Percentiles rank a stretch among this genome's conserved stretches.
Conservation (phyloP, 352 stramenopile species). For the Globisporangium heterothallicum region DNA sequence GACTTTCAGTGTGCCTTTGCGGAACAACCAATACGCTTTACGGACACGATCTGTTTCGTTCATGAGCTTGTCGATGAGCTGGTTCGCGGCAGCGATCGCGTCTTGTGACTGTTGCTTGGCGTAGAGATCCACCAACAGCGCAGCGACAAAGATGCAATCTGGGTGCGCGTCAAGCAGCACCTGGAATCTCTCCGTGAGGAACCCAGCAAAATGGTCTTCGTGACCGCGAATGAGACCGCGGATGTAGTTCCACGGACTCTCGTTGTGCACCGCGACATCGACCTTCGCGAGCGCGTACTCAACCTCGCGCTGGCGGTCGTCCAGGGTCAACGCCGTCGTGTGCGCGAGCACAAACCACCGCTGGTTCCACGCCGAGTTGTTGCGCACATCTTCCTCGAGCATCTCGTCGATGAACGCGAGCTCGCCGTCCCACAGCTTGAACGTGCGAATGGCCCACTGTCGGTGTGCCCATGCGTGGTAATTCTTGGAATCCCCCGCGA, state of each 20-base stretch:
- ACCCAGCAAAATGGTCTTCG: slow-evolving; percentile 32
- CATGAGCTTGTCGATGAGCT: slow-evolving; percentile 66
- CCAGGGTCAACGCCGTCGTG: slow-evolving; percentile 27
- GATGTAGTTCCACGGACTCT: slow-evolving; percentile 91
- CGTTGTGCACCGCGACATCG: slow-evolving; percentile 74
- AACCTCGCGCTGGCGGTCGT: slow-evolving; percentile 56
- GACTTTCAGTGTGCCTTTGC: slow-evolving; percentile 39
- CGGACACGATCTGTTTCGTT: slow-evolving; percentile 69
- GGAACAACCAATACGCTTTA: slow-evolving; percentile 71
- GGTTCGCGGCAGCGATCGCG: slow-evolving; percentile 29
- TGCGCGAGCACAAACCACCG: slow-evolving; percentile 82
- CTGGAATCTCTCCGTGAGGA: slow-evolving; percentile 37
- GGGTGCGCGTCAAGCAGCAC: slow-evolving; percentile 31
- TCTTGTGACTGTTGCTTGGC: slow-evolving; percentile 39
- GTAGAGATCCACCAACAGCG: slow-evolving; percentile 70
- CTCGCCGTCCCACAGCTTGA: slow-evolving; percentile 90
- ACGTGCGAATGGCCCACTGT: slow-evolving; percentile 92
- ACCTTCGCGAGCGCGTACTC: slow-evolving; percentile 72
- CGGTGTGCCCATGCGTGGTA: slow-evolving; percentile 98
- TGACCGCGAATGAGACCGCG: slow-evolving; percentile 58
- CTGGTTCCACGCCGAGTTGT: slow-evolving; percentile 95
- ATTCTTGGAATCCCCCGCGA: slow-evolving; percentile 97
- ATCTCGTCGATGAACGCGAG: slow-evolving; percentile 87
- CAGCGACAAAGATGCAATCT: slow-evolving; percentile 69
- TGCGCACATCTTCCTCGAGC: slow-evolving; percentile 90